phyloP scores from a whole-genome alignment of 495 filamentous ascomycete species.

The Podospora didyma region DNA sequence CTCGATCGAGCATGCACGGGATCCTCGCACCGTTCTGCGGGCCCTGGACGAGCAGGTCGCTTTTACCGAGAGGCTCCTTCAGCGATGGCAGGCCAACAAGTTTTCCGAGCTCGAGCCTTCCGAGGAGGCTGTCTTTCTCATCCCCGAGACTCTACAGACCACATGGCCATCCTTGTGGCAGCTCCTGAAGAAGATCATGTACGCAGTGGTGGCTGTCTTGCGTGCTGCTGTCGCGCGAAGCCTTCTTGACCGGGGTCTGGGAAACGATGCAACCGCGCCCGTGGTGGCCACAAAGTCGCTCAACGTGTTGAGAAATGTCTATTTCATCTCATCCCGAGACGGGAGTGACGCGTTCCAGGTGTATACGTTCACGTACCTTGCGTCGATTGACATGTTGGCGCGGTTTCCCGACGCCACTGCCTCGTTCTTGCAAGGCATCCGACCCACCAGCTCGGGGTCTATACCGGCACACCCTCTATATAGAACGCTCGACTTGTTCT shows the following conservation, averaged over 20 bases:
- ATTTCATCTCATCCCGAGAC: conserved; percentile 80
- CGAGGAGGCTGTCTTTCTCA: conserved; percentile 67
- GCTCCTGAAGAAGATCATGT: conserved; percentile 74
- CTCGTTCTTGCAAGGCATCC: conserved; percentile 65
- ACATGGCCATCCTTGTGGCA: conserved; percentile 81
- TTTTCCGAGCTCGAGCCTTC: conserved; percentile 77
- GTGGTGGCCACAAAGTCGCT: conserved; percentile 72
- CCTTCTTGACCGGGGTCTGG: conserved; percentile 40
- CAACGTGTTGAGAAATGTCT: conserved; percentile 73
- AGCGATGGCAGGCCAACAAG: conserved; percentile 83
- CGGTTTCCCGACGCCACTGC: conserved; percentile 66
- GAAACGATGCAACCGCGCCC: conserved; percentile 53
- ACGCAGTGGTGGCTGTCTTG: conserved; percentile 71
- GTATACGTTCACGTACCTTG: conserved; percentile 79
- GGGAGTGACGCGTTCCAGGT: conserved; percentile 71
- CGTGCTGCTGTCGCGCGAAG: conserved; percentile 67
- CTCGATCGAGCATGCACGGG: conserved; percentile 60
- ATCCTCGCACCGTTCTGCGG: conserved; percentile 57
- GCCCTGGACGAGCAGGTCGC: conserved; percentile 66
- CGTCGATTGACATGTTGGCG: conserved; percentile 83
- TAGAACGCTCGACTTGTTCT: conserved; percentile 81
- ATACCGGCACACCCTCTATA: conserved; percentile 75
- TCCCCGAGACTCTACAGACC: conserved; percentile 60
- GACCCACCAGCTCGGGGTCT: conserved; percentile 49
- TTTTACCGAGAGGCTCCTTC: conserved; percentile 66